Evolutionary conservation across 768 basidiomycete species (phyloP).

Genomic region (Astraeus odoratus): DNA sequence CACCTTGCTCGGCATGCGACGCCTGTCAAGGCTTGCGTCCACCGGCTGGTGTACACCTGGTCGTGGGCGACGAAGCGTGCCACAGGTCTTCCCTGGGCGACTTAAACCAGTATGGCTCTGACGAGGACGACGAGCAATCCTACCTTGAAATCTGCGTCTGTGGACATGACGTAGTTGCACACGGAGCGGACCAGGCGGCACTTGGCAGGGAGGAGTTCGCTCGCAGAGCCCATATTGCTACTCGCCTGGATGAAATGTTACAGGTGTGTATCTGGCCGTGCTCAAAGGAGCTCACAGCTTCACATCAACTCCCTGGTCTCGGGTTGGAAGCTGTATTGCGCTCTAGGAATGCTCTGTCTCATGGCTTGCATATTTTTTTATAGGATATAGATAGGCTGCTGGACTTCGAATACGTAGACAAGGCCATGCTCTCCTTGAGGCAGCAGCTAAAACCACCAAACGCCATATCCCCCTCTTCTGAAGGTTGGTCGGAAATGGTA

Average conservation of each 20-base stretch:
- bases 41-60: conserved; percentile 46
- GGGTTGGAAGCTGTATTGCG: conserved; percentile 19
- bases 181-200: conserved; percentile 55
- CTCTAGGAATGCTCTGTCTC: conserved; percentile 9
- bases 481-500: conserved; percentile 34
- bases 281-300: conserved; percentile 7
- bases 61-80: conserved; percentile 41
- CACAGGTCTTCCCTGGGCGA: conserved; percentile 44
- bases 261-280: conserved; percentile 45
- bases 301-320: conserved; percentile 6
- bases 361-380: conserved; percentile 6
- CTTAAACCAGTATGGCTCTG: conserved; percentile 62
- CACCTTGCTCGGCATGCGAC: conserved; percentile 58
- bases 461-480: conserved; percentile 45
- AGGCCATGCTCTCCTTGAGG: conserved; percentile 59
- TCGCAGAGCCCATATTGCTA: conserved; percentile 69
- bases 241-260: conserved; percentile 74
- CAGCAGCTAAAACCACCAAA: conserved; percentile 58
- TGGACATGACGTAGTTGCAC: conserved; percentile 56
- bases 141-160: conserved; percentile 64
- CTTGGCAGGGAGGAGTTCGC: conserved; percentile 58
- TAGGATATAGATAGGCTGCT: conserved; percentile 72
- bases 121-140: conserved; percentile 51
- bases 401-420: conserved; percentile 75
- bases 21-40: conserved; percentile 71